Base-by-base conservation (phyloP, 495 filamentous ascomycete genomes). In the Mytilinidion resinicola region DNA sequence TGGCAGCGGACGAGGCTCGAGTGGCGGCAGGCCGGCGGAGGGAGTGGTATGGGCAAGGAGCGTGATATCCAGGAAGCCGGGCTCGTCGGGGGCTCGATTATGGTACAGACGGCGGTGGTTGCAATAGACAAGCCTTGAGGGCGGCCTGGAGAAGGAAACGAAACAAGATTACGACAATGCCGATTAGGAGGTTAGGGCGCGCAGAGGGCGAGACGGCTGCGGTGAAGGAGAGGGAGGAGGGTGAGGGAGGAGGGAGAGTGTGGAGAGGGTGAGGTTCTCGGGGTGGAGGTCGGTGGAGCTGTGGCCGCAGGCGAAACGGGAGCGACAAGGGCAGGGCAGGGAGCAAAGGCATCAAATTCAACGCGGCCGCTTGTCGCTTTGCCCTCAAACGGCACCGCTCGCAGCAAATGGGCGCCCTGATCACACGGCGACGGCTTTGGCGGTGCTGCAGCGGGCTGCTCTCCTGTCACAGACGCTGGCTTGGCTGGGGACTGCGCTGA, bases 71-170 rank as follows among this genome's bases (percentile, higher is more conserved):
- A 44, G 44, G 56, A 59, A 56, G 57, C 39, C 20, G 34, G 57
- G 55, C 14, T 57, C 42, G 49, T 50, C 44, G 61, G 4, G 19
- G 46, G 47, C 37, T 39, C 56, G 58, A 61, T 62, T 61, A 65
- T 59, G 62, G 61, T 60, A 61, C 62, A 57, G 62, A 58, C 51
- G 52, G 57, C 61, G 37, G 51, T 17, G 15, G 54, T 11, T 62
- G 60, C 55, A 65, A 65, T 65, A 65, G 59, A 65, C 63, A 65
- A 59, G 63, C 42, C 59, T 49, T 46, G 6, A 15, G 34, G 30
- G 54, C n/a, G 42, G 55, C 54, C 51, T 62, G 58, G 58, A 62
- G 59, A 62, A 65, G 51, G 61, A 62, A 54, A 46, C 17, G 57
- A 58, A 61, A 38, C 39, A 38, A 54, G 63, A 62, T 59, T 65